phyloP scores from a whole-genome alignment of 208 protist species.

The Acanthamoeba castellanii region DNA sequence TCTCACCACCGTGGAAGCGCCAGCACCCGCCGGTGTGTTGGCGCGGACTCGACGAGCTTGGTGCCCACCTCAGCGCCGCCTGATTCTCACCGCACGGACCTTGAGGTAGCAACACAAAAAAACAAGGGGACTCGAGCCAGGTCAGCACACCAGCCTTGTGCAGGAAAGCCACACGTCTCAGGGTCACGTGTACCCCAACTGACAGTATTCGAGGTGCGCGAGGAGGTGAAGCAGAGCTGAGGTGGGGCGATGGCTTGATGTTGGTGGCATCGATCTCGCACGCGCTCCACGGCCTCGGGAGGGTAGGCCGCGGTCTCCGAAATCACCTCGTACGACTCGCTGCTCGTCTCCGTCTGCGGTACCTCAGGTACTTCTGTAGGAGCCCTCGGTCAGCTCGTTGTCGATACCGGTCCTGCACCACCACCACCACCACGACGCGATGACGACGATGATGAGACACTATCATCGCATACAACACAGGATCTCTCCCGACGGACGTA shows the following conservation, averaged over 20 bases:
- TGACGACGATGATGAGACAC: neutral
- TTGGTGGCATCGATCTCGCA: conserved; percentile 62
- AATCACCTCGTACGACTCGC: conserved; percentile 36
- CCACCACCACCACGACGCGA: neutral
- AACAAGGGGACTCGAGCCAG: neutral
- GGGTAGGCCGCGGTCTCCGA: conserved; percentile 55
- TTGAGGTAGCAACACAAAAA: neutral
- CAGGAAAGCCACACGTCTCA: neutral
- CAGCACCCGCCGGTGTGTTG: conserved; percentile 60
- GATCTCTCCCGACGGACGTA: neutral
- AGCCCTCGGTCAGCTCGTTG: conserved; percentile 25
- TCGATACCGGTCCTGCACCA: neutral
- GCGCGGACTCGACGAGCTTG: conserved; percentile 59
- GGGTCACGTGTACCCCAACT: neutral
- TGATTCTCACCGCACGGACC: conserved; percentile 61
- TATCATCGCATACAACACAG: too few species aligned
- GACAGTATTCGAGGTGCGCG: conserved; percentile 51
- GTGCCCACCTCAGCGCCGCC: conserved; percentile 60
- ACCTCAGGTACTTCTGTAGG: conserved; percentile 26
- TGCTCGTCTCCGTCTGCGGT: conserved; percentile 41
- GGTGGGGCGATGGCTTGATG: conserved; percentile 44
- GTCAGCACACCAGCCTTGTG: neutral
- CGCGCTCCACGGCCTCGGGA: conserved; percentile 60
- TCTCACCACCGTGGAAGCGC: conserved; percentile 8
- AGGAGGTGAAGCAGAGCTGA: conserved; percentile 72